Conservation (phyloP, 768 basidiomycete species). For the Pholiota molesta region DNA sequence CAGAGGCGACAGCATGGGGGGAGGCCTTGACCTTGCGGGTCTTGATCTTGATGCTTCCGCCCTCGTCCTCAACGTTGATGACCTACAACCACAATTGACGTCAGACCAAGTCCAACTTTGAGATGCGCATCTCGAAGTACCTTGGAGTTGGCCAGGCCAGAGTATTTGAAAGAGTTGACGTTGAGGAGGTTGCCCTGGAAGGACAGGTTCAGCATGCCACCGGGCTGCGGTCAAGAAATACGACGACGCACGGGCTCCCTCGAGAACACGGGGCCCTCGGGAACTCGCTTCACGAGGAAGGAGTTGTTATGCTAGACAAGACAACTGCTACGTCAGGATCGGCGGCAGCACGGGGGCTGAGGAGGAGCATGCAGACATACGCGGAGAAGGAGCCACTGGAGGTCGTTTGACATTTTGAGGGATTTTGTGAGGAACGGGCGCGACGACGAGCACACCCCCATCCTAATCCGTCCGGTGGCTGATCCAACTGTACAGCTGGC, state of each 20-base stretch:
- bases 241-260: slow-evolving; percentile 70
- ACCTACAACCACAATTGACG: slow-evolving; percentile 43
- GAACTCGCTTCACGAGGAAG: slow-evolving; percentile 78
- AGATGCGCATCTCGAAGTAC: slow-evolving; percentile 34
- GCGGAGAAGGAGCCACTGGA: slow-evolving; percentile 92
- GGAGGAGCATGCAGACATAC: slow-evolving; percentile 45
- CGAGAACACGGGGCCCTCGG: slow-evolving; percentile 79
- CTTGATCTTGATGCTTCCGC: slow-evolving; percentile 58
- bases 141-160: slow-evolving; percentile 85
- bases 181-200: slow-evolving; percentile 82
- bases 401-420: slow-evolving; percentile 80
- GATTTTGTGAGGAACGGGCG: slow-evolving; percentile 26
- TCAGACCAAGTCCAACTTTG: not conserved
- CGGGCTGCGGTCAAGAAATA: slow-evolving; percentile 1
- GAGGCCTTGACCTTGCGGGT: slow-evolving; percentile 68
- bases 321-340: slow-evolving; percentile 2
- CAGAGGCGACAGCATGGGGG: slow-evolving; percentile 50
- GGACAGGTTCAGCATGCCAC: slow-evolving; percentile 17
- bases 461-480: slow-evolving; percentile 36
- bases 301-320: slow-evolving; percentile 73
- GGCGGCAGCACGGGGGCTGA: slow-evolving; percentile 4
- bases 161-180: slow-evolving; percentile 91
- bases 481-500: slow-evolving; percentile 41
- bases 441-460: slow-evolving; percentile 16
- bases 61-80: slow-evolving; percentile 61